A percentile compares a stretch with the other conserved stretches of the same genome.
Conservation (phyloP, 1,284 basidiomycete genomes). For the Boletellus sp. region DNA sequence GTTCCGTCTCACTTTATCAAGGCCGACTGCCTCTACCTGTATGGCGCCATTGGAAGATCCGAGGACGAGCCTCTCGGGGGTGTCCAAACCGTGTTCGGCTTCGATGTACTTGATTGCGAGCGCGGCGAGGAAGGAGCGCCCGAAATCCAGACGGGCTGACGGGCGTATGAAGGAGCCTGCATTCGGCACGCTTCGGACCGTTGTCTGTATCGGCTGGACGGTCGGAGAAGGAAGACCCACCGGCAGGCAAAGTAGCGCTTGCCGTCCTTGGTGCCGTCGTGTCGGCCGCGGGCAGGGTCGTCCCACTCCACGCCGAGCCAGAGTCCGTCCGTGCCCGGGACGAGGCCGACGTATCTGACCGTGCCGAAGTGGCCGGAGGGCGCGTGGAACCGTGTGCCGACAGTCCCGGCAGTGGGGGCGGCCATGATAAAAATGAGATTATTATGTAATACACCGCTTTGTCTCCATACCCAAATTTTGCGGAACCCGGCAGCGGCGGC, state of each 20-base stretch:
- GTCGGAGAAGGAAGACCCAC: conserved; percentile 43
- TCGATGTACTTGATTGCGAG: conserved; percentile 77
- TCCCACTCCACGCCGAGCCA: conserved; percentile 99
- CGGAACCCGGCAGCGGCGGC: neutral
- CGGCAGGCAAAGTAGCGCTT: conserved; percentile 76
- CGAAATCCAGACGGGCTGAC: conserved; percentile 53
- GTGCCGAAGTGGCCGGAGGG: conserved; percentile 56
- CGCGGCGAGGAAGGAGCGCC: conserved; percentile 73
- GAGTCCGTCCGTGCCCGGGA: conserved; percentile 60
- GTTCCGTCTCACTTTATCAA: conserved; percentile 74
- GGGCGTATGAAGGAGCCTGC: conserved; percentile 77
- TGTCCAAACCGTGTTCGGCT: conserved; percentile 44
- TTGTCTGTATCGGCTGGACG: conserved; percentile 8
- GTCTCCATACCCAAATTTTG: conserved; percentile 10
- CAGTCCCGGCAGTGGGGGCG: conserved; percentile 39
- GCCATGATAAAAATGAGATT: conserved; percentile 11
- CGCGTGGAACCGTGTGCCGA: conserved; percentile 51
- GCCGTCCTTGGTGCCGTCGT: conserved; percentile 79
- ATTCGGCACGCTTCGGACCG: conserved; percentile 41
- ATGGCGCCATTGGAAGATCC: conserved; percentile 83
- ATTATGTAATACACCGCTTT: neutral
- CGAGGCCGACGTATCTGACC: conserved; percentile 66
- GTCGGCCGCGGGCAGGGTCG: conserved; percentile 77
- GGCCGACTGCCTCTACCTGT: conserved; percentile 80
- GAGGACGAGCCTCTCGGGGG: conserved; percentile 62